phyloP scores from a whole-genome alignment of 169 alveolate genomes.

The Perkinsus marinus region DNA sequence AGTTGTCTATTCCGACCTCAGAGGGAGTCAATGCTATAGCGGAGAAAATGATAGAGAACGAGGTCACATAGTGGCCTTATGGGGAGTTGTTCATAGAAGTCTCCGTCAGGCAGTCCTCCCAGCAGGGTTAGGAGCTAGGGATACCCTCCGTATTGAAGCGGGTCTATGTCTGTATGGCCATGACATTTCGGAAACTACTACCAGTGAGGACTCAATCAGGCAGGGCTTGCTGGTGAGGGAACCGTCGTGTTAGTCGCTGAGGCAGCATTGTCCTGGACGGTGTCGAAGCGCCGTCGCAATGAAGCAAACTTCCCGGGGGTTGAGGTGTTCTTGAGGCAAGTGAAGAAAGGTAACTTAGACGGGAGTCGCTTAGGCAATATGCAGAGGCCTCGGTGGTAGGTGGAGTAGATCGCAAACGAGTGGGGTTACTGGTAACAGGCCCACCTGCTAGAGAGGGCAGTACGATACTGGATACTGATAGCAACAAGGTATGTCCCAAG shows the following conservation, averaged over 20 bases:
- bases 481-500: background rate
- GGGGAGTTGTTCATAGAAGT: background rate
- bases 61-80: background rate
- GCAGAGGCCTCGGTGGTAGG: background rate
- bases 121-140: conserved; percentile 67
- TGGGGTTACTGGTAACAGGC: conserved; percentile 13
- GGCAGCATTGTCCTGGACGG: conserved; percentile 56
- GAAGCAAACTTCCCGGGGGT: conserved; percentile 17
- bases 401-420: background rate
- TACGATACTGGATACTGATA: conserved; percentile 6
- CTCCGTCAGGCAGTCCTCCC: conserved; percentile 9
- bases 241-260: conserved; percentile 14
- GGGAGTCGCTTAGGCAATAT: background rate
- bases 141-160: conserved; percentile 61
- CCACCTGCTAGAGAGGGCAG: conserved; percentile 40
- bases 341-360: conserved; percentile 5
- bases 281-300: conserved; percentile 29
- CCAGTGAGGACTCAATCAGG: conserved; percentile 32
- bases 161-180: conserved; percentile 63
- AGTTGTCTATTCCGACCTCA: conserved; percentile 22
- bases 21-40: conserved; percentile 4
- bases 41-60: background rate
- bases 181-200: conserved; percentile 44
- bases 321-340: background rate
- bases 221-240: background rate